A percentile compares a stretch with the other conserved stretches of the same genome.
These are phyloP conservation scores for Yarrowia sp. DNA, from an alignment of 805 yeast species.

Conservation along the genomic window DNA sequence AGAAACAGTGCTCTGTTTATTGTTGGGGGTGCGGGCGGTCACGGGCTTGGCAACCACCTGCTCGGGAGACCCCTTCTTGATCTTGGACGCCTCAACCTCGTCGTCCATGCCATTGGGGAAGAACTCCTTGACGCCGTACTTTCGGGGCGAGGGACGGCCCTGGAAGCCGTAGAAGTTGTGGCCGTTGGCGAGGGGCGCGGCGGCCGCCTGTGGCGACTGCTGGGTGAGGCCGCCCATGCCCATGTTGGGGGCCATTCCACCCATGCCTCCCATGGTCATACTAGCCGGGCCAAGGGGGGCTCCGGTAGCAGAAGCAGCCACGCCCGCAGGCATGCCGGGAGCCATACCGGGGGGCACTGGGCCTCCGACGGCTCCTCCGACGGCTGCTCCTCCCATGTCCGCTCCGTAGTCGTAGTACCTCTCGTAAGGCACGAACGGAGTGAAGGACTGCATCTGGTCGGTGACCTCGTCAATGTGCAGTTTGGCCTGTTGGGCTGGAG, in stretches of 20 bases:
- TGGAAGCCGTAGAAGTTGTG: slow-evolving; percentile 37
- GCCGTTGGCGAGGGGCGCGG: slow-evolving; percentile 14
- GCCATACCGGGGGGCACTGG: background rate
- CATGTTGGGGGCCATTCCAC: slow-evolving; percentile 2
- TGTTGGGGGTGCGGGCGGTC: slow-evolving; percentile 4
- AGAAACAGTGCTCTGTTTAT: background rate
- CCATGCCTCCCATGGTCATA: slow-evolving; percentile 21
- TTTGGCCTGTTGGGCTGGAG: slow-evolving; percentile 29
- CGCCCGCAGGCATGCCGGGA: background rate
- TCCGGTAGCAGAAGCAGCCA: background rate
- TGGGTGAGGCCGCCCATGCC: slow-evolving; percentile 2
- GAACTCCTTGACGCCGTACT: slow-evolving; percentile 37
- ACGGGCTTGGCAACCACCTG: slow-evolving; percentile 33
- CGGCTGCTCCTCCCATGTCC: slow-evolving; percentile 5
- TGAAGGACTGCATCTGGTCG: slow-evolving; percentile 37
- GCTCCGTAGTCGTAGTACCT: slow-evolving; percentile 36
- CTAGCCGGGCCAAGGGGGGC: slow-evolving; percentile 24
- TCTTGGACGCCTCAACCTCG: slow-evolving; percentile 19
- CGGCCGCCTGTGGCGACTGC: slow-evolving; percentile 16
- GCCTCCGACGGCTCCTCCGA: background rate
- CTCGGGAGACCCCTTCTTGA: slow-evolving; percentile 34
- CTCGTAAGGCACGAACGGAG: slow-evolving; percentile 33
- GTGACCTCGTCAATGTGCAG: slow-evolving; percentile 37
- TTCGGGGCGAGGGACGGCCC: slow-evolving; percentile 22
- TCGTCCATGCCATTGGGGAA: slow-evolving; percentile 39